A percentile compares a stretch with the other conserved stretches of the same genome.
phyloP scores from a whole-genome alignment of 108 stramenopile genomes.

The Cylindrotheca fusiformis region DNA sequence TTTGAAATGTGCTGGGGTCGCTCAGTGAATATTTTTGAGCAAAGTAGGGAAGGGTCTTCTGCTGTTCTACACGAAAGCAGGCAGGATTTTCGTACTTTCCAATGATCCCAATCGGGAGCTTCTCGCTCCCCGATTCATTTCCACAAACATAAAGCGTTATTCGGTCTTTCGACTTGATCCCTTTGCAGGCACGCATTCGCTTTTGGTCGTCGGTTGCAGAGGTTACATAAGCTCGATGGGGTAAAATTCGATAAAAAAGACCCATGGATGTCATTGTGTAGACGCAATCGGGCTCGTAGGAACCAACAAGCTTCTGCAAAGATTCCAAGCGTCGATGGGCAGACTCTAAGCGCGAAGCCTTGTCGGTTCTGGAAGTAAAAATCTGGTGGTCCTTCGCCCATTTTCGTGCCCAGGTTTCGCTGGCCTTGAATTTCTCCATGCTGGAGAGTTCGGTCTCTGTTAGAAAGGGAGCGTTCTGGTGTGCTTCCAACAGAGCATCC shows the following conservation, averaged over 20 bases:
- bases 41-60: slow-evolving; percentile 14
- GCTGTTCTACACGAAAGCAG: slow-evolving; percentile 18
- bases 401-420: slow-evolving; percentile 28
- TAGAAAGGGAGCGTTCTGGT: slow-evolving; percentile 6
- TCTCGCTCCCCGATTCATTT: slow-evolving; percentile 25
- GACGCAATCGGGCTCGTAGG: slow-evolving; percentile 8
- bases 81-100: slow-evolving; percentile 27
- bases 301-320: slow-evolving; percentile 15
- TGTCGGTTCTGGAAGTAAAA: slow-evolving; percentile 11
- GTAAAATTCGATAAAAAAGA: slow-evolving; percentile 24
- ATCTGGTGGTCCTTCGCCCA: slow-evolving; percentile 26
- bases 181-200: slow-evolving; percentile 23
- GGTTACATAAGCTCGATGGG: slow-evolving; percentile 25
- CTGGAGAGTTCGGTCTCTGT: not conserved
- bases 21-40: slow-evolving; percentile 18
- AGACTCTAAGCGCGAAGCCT: not conserved
- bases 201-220: slow-evolving; percentile 4
- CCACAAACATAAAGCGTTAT: slow-evolving; percentile 21
- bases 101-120: slow-evolving; percentile 20
- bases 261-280: slow-evolving; percentile 18
- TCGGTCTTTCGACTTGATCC: slow-evolving; percentile 27
- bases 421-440: slow-evolving; percentile 30
- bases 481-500: slow-evolving; percentile 13
- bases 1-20: slow-evolving; percentile 23
- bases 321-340: slow-evolving; percentile 11